Evolutionary conservation across 805 yeast genomes (phyloP).

Genomic region (Kodamaea fukazawae): DNA sequence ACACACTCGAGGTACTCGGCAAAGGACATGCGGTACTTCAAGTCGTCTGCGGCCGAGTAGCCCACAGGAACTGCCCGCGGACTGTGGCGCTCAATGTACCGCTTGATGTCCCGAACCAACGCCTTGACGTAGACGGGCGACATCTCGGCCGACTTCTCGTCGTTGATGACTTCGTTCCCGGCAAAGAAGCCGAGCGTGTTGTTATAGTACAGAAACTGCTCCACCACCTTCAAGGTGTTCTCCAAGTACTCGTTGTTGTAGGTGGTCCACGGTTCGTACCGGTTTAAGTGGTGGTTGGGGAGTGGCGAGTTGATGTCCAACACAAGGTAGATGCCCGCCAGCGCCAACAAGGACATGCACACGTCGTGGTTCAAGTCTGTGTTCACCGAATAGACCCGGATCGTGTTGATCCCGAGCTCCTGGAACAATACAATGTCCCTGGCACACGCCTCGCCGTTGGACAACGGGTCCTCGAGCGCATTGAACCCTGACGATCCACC

Average conservation of each 20-base stretch:
- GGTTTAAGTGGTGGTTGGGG: slow-evolving; percentile 71
- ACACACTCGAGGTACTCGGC: slow-evolving; percentile 81
- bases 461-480: slow-evolving; percentile 64
- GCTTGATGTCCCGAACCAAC: slow-evolving; percentile 76
- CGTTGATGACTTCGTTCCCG: slow-evolving; percentile 89
- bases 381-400: slow-evolving; percentile 84
- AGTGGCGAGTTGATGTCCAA: slow-evolving; percentile 90
- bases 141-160: slow-evolving; percentile 59
- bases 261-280: slow-evolving; percentile 93
- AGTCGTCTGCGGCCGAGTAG: slow-evolving; percentile 94
- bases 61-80: slow-evolving; percentile 83
- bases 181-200: slow-evolving; percentile 90
- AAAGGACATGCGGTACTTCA: slow-evolving; percentile 68
- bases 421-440: slow-evolving; percentile 82
- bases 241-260: slow-evolving; percentile 68
- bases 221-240: slow-evolving; percentile 75
- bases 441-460: slow-evolving; percentile 69
- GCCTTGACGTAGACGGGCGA: slow-evolving; percentile 81
- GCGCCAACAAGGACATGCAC: slow-evolving; percentile 88
- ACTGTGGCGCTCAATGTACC: slow-evolving; percentile 56
- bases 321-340: slow-evolving; percentile 88
- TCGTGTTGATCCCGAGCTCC: slow-evolving; percentile 79
- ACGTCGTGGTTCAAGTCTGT: slow-evolving; percentile 79
- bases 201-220: slow-evolving; percentile 78
- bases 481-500: slow-evolving; percentile 84